Conservation (phyloP, 495 filamentous ascomycete species). For the Talaromyces borbonicus region DNA sequence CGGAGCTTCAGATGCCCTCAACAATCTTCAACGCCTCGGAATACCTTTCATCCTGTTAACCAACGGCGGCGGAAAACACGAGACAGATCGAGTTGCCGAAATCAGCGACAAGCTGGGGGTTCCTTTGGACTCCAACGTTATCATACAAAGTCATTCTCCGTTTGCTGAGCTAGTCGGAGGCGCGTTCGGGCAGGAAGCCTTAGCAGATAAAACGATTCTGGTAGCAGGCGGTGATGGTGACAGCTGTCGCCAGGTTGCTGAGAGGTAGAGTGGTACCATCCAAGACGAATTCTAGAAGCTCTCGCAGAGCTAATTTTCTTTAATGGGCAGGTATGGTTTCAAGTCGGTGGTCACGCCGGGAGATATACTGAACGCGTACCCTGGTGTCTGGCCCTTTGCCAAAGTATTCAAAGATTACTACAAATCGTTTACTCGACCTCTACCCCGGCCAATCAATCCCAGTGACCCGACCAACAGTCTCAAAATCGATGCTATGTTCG, state of each 20-base stretch:
- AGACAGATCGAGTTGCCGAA: slow-evolving; percentile 58
- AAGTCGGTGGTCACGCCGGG: slow-evolving; percentile 71
- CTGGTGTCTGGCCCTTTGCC: slow-evolving; percentile 72
- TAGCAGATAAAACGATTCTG: slow-evolving; percentile 64
- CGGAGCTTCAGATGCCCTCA: slow-evolving; percentile 67
- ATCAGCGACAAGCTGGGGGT: slow-evolving; percentile 55
- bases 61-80: slow-evolving; percentile 77
- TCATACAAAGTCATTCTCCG: slow-evolving; percentile 80
- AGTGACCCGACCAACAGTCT: slow-evolving; percentile 37
- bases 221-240: slow-evolving; percentile 76
- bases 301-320: background rate
- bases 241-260: slow-evolving; percentile 64
- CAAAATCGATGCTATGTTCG: slow-evolving; percentile 75
- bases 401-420: slow-evolving; percentile 51
- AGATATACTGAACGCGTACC: slow-evolving; percentile 68
- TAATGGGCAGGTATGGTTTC: slow-evolving; percentile 71
- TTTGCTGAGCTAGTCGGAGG: slow-evolving; percentile 48
- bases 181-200: slow-evolving; percentile 22
- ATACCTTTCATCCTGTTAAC: slow-evolving; percentile 84
- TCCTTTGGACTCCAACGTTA: slow-evolving; percentile 50
- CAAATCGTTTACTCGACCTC: slow-evolving; percentile 48
- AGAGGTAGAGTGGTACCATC: slow-evolving; percentile 27
- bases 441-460: slow-evolving; percentile 31
- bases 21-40: slow-evolving; percentile 53
- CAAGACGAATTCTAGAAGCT: background rate